Base-by-base conservation (phyloP, 306 rosid species). In the Citrullus amarus region DNA sequence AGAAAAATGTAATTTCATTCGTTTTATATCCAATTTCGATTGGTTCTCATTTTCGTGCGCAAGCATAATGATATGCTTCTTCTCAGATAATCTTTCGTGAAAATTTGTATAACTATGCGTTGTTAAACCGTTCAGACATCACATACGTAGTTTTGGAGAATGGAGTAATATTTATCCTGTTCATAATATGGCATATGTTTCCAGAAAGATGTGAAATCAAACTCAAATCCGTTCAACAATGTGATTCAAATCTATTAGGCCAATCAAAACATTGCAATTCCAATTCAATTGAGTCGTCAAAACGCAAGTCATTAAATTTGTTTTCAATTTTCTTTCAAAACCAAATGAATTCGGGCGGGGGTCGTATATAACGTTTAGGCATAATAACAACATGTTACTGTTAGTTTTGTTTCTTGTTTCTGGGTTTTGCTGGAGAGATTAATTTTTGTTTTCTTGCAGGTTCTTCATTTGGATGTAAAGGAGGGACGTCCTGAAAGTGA, bases 401-500 rank as follows among this genome's bases (percentile, higher is more conserved):
- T 73, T 50, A 8, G 6, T 70, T 4, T 36, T 32, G 46, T 25
- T 15, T 71, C 11, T 71, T 72, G 20, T 54, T 72, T 72, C 59
- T 50, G 59, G 59, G n/a, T 25, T 30, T 73, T 9, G 32, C 43
- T 13, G 39, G 39, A 41, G 57, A 14, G 20, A 3, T 43, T 60
- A 41, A 77, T 6, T 15, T 60, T 18, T 18, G 2, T 12, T 34
- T 38, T 85, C 2, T 25, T 77, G 85, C 87, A 96, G 99, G 98
- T 91, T 55, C 83, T 86, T 76, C 99, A 96, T 78, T 92, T 92
- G 77, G 82, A 88, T 82, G 76, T 88, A 11, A 88, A 88, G 78
- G 94, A 79, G 57, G 82, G 81, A 7, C 65, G 88, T 17, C 83
- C 89, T 0, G 88, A 84, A 41, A 77, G 22, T 10, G 93, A 92